These are phyloP conservation scores for Obelidium mucronatum DNA, from an alignment of 192 early-diverging fungal genomes.

Conservation along the genomic window DNA sequence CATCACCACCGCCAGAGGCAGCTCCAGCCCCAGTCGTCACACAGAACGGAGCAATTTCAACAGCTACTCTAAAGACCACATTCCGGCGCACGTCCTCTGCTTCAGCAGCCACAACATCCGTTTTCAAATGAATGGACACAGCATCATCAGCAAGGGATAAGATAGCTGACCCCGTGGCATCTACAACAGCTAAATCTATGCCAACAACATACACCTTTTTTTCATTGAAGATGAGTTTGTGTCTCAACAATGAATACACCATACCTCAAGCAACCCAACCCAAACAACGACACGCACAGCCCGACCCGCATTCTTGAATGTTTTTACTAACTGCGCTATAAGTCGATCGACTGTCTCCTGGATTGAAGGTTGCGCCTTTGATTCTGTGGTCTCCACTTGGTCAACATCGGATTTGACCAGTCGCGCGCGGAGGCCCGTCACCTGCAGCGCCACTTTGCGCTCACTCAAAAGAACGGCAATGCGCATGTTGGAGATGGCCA, in stretches of 20 bases:
- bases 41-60: background rate
- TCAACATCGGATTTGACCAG: background rate
- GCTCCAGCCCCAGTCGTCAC: background rate
- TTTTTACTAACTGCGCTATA: background rate
- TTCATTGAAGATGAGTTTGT: too few relatives aligned
- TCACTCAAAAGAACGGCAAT: background rate
- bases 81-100: background rate
- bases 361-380: background rate
- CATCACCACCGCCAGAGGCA: background rate
- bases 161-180: background rate
- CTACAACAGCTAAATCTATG: background rate
- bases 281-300: conserved; percentile 13
- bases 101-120: background rate
- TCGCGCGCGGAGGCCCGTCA: background rate
- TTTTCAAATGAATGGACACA: background rate
- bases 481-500: background rate
- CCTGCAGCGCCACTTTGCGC: conserved; percentile 3
- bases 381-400: background rate
- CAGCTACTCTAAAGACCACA: background rate
- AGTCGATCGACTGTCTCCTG: background rate
- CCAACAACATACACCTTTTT: conserved; percentile 3
- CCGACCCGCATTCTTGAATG: conserved; percentile 14
- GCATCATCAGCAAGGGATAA: background rate
- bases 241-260: too few relatives aligned
- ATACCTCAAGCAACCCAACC: conserved; percentile 16